phyloP scores from a whole-genome alignment of 129 eudicot species.

The Flaveria sonorensis region DNA sequence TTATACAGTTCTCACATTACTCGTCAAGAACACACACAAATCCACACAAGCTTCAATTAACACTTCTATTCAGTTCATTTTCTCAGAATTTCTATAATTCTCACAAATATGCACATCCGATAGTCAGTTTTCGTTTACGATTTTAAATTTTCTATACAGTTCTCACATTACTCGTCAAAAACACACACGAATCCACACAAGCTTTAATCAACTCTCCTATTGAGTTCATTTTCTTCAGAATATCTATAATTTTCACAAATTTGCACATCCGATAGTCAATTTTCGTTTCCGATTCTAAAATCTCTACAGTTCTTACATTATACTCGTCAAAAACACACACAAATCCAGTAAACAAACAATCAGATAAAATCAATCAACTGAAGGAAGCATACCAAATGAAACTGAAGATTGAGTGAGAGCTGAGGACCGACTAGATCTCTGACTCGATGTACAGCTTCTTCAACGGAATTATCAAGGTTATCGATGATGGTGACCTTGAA shows the following conservation, averaged over 20 bases:
- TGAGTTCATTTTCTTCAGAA: too few relatives aligned
- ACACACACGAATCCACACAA: too few relatives aligned
- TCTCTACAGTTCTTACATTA: background rate
- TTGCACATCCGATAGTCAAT: background rate
- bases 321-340: background rate
- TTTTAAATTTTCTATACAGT: background rate
- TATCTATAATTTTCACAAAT: background rate
- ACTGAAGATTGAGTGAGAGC: slow-evolving; percentile 67
- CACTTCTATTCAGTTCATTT: too few relatives aligned
- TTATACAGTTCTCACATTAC: background rate
- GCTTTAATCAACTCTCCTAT: too few relatives aligned
- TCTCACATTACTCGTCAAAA: slow-evolving; percentile 3
- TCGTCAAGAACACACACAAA: background rate
- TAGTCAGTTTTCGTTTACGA: slow-evolving; percentile 2
- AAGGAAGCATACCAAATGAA: slow-evolving; percentile 58
- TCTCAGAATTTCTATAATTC: background rate
- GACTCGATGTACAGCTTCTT: slow-evolving; percentile 71
- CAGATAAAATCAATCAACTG: background rate
- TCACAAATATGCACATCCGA: background rate
- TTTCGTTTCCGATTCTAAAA: slow-evolving; percentile 7
- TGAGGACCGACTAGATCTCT: slow-evolving; percentile 62
- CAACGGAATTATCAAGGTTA: slow-evolving; percentile 85
- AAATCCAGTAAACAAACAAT: background rate
- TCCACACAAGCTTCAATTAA: background rate
- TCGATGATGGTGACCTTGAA: slow-evolving; percentile 77